phyloP scores from a whole-genome alignment of 2,329 filamentous ascomycete species.

The Pyricularia grisea region DNA sequence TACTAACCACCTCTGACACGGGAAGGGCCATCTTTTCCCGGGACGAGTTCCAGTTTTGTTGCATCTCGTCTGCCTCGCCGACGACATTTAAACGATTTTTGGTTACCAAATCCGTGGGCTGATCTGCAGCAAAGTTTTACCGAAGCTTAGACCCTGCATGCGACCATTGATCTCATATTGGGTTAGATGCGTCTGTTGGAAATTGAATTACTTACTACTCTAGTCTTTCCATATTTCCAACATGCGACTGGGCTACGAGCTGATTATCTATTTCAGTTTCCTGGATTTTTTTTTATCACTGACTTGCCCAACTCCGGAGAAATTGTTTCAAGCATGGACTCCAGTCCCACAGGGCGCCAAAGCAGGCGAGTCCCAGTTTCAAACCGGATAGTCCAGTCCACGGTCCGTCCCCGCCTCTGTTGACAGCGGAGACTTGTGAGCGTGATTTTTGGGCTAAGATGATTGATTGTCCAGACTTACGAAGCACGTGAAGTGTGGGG shows the following conservation, averaged over 20 bases:
- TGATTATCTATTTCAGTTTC: background rate
- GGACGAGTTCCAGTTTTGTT: background rate
- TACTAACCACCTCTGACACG: background rate
- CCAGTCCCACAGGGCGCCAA: background rate
- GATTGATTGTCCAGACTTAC: background rate
- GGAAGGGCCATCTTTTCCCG: background rate
- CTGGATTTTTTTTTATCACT: background rate
- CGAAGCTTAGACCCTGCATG: background rate
- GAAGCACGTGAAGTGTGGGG: background rate
- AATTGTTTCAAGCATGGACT: background rate
- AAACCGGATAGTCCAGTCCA: background rate
- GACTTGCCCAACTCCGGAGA: background rate
- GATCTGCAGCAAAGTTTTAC: background rate
- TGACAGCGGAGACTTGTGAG: background rate
- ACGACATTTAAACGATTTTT: background rate
- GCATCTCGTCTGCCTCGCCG: background rate
- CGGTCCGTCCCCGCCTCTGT: background rate
- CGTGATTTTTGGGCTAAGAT: background rate
- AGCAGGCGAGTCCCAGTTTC: background rate
- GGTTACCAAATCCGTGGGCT: background rate
- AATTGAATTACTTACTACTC: too few relatives aligned
- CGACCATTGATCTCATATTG: background rate
- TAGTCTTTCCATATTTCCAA: background rate
- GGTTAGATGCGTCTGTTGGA: background rate
- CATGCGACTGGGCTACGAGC: background rate